phyloP scores from a whole-genome alignment of 352 stramenopile genomes.

The Blastocystis sp. region DNA sequence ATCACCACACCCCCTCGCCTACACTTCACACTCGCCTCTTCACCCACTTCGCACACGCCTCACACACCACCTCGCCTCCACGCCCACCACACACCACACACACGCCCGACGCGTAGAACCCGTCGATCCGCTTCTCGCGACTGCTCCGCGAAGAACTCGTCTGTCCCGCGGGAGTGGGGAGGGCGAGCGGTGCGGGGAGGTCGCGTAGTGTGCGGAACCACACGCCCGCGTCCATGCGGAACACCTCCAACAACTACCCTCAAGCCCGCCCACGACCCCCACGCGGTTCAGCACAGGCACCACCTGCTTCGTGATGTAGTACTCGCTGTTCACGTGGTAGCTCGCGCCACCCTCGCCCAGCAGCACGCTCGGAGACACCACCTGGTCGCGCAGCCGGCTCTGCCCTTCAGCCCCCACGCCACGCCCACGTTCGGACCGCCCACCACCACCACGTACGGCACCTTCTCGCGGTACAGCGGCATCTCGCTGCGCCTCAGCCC shows the following conservation, averaged over 20 bases:
- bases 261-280: neutral
- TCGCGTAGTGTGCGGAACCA: constrained; percentile 6
- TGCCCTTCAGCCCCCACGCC: neutral
- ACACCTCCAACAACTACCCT: constrained; percentile 27
- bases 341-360: constrained; percentile 72
- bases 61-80: neutral
- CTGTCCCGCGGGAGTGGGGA: neutral
- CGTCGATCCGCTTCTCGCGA: constrained; percentile 17
- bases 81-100: constrained; percentile 43
- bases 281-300: constrained; percentile 68
- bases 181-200: neutral
- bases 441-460: constrained; percentile 83
- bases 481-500: constrained; percentile 12
- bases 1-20: neutral
- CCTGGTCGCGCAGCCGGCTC: constrained; percentile 79
- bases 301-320: constrained; percentile 85
- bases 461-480: constrained; percentile 70
- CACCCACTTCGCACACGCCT: neutral
- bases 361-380: constrained; percentile 80
- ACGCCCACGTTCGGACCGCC: constrained; percentile 76
- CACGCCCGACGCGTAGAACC: constrained; percentile 24
- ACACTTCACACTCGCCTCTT: neutral
- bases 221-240: neutral
- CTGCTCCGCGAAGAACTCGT: neutral
- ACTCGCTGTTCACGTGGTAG: constrained; percentile 82